Base-by-base conservation (phyloP, 495 filamentous ascomycete species). In the Copromyces sp. region DNA sequence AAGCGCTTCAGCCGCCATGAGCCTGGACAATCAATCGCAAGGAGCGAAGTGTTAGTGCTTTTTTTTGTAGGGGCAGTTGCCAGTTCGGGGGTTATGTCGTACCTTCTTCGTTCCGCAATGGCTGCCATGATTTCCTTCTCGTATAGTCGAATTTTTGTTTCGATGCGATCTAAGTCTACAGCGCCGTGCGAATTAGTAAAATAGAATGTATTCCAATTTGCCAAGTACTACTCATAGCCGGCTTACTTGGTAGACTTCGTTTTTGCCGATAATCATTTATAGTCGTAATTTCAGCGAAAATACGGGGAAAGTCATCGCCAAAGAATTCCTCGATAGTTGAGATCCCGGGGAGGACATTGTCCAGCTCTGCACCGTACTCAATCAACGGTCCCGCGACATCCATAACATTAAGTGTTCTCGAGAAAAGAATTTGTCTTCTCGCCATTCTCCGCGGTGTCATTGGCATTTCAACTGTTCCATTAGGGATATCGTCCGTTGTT, bases 121-220 rank as follows among this genome's bases (percentile, higher is more conserved):
- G 20, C 0, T 53, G 45, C 45, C 45, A 53, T 24, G 9, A 53
- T 3, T 8, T 1, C 3, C 0, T 24, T 9, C 45, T 12, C 24
- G 9, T 2, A 3, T n/a, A 20, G 8, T n/a, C 9, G 44, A 9
- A 45, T n/a, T 2, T 47, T 17, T 3, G n/a, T 8, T 47, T n/a
- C 7, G 1, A 2, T 8, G 0, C 3, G 0, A 4, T 2, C 16
- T n/a, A n/a, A n/a, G n/a, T n/a, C n/a, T 44, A 44, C 0, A n/a
- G 41, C 0, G 41, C 0, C 4, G 3, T 8, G 16, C 41, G 1
- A 8, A n/a, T n/a, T 8, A n/a, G 42, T 44, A 44, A n/a, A 17
- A 6, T 44, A 1, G 16, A n/a, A 44, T 0, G 6, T 2, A 44
- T n/a, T 44, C 6, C 6, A n/a, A 2, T n/a, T 8, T n/a, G 6